Percentiles rank a stretch among this genome's conserved stretches.
Conservation (phyloP, 202 grass and related monocot genomes). For the Sporobolus alterniflorus region DNA sequence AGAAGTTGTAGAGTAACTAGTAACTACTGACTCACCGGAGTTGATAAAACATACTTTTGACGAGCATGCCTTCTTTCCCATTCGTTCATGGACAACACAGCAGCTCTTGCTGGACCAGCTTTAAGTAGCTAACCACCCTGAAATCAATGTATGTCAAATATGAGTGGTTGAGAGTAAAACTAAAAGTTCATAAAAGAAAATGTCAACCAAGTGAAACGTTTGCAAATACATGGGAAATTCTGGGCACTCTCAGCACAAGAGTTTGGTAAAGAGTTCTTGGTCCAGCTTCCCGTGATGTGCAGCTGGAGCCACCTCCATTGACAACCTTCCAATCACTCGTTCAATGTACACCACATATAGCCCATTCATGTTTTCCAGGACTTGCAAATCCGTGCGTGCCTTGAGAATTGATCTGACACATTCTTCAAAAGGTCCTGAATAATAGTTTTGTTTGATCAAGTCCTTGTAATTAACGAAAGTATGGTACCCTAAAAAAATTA, state of each 20-base stretch:
- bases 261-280: slow-evolving; percentile 63
- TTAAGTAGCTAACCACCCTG: slow-evolving; percentile 31
- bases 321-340: slow-evolving; percentile 63
- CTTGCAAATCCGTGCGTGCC: slow-evolving; percentile 69
- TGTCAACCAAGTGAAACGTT: background rate
- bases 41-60: slow-evolving; percentile 37
- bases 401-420: slow-evolving; percentile 87
- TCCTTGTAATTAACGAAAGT: slow-evolving; percentile 5
- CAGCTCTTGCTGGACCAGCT: background rate
- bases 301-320: slow-evolving; percentile 76
- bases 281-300: slow-evolving; percentile 76
- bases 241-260: slow-evolving; percentile 52
- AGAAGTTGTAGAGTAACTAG: background rate
- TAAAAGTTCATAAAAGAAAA: background rate
- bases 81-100: slow-evolving; percentile 12
- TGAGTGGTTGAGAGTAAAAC: background rate
- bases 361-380: slow-evolving; percentile 78
- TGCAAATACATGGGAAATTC: slow-evolving; percentile 27
- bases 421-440: slow-evolving; percentile 85
- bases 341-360: slow-evolving; percentile 86
- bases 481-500: background rate
- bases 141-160: slow-evolving; percentile 12
- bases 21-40: slow-evolving; percentile 22
- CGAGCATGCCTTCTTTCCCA: slow-evolving; percentile 3
- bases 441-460: slow-evolving; percentile 24